phyloP scores from a whole-genome alignment of 305 asterid species.

The Solanum hybrid region DNA sequence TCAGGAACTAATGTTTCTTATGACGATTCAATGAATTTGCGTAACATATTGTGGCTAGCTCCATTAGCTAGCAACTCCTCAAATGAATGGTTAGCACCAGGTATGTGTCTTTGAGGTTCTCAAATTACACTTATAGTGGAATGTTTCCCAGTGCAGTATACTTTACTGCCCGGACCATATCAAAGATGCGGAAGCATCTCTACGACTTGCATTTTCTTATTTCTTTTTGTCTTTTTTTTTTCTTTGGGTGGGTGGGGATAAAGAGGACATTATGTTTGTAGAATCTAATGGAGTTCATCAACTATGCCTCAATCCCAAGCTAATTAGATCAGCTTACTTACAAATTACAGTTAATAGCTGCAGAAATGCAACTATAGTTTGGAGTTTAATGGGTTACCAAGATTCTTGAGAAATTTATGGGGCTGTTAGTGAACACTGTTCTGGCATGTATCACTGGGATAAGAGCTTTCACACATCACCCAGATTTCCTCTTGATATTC shows the following conservation, averaged over 20 bases:
- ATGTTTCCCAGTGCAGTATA: not conserved
- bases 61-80: conserved; percentile 63
- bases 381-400: not conserved
- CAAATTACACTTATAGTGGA: not conserved
- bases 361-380: not conserved
- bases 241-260: not conserved
- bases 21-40: conserved; percentile 72
- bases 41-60: conserved; percentile 92
- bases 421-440: not conserved
- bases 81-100: conserved; percentile 67
- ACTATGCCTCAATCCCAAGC: not conserved
- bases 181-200: not conserved
- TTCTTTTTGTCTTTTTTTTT: not conserved
- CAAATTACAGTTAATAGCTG: not conserved
- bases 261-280: not conserved
- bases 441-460: not conserved
- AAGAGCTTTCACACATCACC: not conserved
- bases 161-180: not conserved
- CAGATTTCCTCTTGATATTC: not conserved
- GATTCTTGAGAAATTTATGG: not conserved
- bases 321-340: not conserved
- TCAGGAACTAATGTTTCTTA: conserved; percentile 67
- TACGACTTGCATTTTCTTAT: not conserved
- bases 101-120: conserved; percentile 23
- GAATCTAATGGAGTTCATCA: not conserved